phyloP scores from a whole-genome alignment of 202 grass and related monocot species.

The Eragrostis tef region DNA sequence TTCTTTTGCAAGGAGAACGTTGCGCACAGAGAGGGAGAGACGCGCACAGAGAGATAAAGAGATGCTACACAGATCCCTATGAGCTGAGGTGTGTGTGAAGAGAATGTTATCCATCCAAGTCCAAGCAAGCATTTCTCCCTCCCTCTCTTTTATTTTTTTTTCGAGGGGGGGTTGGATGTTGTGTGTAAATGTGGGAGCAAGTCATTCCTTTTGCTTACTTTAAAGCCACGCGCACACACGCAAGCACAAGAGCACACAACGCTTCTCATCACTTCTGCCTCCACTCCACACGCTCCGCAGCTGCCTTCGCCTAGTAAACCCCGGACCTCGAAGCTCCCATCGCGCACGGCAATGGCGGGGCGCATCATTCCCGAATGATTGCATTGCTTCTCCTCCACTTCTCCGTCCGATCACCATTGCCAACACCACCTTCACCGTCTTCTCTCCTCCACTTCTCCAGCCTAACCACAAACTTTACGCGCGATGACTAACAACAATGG shows the following conservation, averaged over 20 bases:
- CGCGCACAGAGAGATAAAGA: slow-evolving; percentile 12
- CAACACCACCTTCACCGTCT: neutral
- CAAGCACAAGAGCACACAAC: slow-evolving; percentile 17
- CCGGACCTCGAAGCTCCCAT: slow-evolving; percentile 37
- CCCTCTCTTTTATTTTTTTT: neutral
- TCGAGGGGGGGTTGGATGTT: slow-evolving; percentile 5
- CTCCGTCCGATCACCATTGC: slow-evolving; percentile 34
- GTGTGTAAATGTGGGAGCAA: slow-evolving; percentile 46
- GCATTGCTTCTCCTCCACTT: neutral
- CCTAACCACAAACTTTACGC: neutral
- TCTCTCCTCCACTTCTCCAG: neutral
- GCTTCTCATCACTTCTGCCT: slow-evolving; percentile 38
- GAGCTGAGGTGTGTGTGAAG: slow-evolving; percentile 54
- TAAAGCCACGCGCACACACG: slow-evolving; percentile 61
- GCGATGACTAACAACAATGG: slow-evolving; percentile 60
- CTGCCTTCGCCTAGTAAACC: slow-evolving; percentile 35
- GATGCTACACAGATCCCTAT: slow-evolving; percentile 86
- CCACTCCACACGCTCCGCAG: slow-evolving; percentile 44
- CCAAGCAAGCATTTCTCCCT: slow-evolving; percentile 54
- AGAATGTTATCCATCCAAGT: slow-evolving; percentile 64
- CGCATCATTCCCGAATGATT: slow-evolving; percentile 61
- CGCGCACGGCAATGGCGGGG: slow-evolving; percentile 51
- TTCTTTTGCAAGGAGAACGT: slow-evolving; percentile 7
- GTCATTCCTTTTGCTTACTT: slow-evolving; percentile 98
- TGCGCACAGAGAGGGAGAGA: neutral